Base-by-base conservation (phyloP, 2,329 filamentous ascomycete genomes). In the Davidsoniella eucalypti region DNA sequence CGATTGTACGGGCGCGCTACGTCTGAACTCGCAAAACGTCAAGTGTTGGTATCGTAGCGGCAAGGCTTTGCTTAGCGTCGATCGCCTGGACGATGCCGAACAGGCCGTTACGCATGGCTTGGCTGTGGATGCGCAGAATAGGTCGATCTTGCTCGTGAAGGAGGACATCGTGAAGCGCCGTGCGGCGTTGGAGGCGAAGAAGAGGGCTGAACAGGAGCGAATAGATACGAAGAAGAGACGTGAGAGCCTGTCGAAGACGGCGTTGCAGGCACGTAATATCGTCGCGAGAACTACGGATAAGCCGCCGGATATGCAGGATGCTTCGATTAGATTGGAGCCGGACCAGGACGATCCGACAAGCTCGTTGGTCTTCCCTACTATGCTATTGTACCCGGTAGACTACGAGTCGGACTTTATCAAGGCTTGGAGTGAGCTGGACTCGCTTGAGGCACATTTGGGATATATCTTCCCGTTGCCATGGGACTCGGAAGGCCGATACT, bases 21-120 rank as follows among this genome's bases (percentile, higher is more conserved):
- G 79, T 38, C 69, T 95, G 52, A 93, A 95, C 65, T 74, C 80
- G 2, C 64, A 63, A 47, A 95, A 94, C 63, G 64, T 93, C 59
- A 98, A 98, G 68, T 90, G 92, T 1, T 87, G 81, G 67, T 98
- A 93, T 66, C 83, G 92, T 55, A 87, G 84, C 50, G 77, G 84
- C 2, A 72, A 73, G 53, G 90, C 92, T 3, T 75, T 94, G 51
- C 69, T 94, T 23, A 78, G 81, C 1, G 76, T 95, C 14, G 82
- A 84, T 62, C 86, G 86, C 59, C 69, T 93, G 51, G 64, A 68
- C 18, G 87, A 95, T 66, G 88, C 92, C 2, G 74, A 81, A 56
- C 87, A 94, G 62, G 80, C 86, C 4, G 88, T 83, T 60, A 68
- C 73, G 4, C 74, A 78, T 4, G 92, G 88, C 0, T 69, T 95